These are phyloP conservation scores for Fusarium fracticaudum DNA, from an alignment of 2,329 filamentous ascomycete species.

Conservation along the genomic window DNA sequence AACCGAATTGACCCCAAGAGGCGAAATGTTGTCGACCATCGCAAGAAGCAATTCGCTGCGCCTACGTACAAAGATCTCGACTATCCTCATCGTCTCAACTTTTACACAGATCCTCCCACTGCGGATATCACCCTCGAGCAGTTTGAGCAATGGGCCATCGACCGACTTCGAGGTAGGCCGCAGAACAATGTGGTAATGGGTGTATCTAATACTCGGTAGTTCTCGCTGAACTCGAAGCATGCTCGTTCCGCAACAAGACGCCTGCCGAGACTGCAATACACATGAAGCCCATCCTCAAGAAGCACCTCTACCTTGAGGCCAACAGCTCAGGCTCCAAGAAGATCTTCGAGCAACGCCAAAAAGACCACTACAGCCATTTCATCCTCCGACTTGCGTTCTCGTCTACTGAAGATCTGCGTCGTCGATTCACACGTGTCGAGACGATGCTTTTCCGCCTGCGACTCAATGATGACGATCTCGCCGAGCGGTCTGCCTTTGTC, in stretches of 20 bases:
- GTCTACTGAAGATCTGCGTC: conserved; percentile 87
- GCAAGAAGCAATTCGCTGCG: conserved; percentile 86
- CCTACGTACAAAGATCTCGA: conserved; percentile 79
- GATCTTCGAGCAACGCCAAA: conserved; percentile 80
- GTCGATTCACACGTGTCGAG: conserved; percentile 87
- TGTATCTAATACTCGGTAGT: conserved; percentile 58
- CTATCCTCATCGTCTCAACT: conserved; percentile 89
- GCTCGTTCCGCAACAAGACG: conserved; percentile 91
- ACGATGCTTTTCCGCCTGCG: conserved; percentile 88
- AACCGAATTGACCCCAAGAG: conserved; percentile 74
- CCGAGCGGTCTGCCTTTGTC: conserved; percentile 81
- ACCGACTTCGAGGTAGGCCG: conserved; percentile 77
- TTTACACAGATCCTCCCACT: conserved; percentile 88
- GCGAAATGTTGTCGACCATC: conserved; percentile 78
- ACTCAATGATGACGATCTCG: conserved; percentile 77
- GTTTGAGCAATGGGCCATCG: conserved; percentile 99
- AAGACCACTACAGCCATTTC: conserved; percentile 98
- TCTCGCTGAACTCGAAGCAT: conserved; percentile 89
- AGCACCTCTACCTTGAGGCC: conserved; percentile 82
- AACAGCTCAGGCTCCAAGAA: conserved; percentile 71
- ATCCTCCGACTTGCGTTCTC: conserved; percentile 94
- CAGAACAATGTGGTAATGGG: rapidly evolving
- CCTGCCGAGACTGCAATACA: conserved; percentile 83
- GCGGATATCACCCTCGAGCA: conserved; percentile 95
- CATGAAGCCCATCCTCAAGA: conserved; percentile 87